phyloP scores from a whole-genome alignment of 2,329 filamentous ascomycete species.

The Celoporthe dispersa region DNA sequence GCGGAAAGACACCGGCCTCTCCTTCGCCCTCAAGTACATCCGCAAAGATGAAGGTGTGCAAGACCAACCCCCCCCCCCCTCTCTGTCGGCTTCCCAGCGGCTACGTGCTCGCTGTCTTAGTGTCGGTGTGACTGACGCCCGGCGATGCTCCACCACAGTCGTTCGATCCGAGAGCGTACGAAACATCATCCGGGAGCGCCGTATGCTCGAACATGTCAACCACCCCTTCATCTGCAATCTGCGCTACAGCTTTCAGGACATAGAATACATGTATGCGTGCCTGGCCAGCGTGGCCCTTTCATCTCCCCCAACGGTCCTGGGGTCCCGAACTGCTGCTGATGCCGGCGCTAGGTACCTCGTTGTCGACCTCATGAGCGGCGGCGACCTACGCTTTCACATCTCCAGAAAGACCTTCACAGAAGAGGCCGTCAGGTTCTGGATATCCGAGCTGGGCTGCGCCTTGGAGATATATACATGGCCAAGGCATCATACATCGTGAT shows the following conservation, averaged over 20 bases:
- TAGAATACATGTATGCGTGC: slow-evolving; percentile 87
- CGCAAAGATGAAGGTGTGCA: slow-evolving; percentile 91
- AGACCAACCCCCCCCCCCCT: not conserved
- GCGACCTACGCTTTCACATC: slow-evolving; percentile 96
- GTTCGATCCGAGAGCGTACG: slow-evolving; percentile 96
- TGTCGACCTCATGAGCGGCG: slow-evolving; percentile 96
- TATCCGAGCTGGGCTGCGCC: slow-evolving; percentile 90
- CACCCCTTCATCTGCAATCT: slow-evolving; percentile 98
- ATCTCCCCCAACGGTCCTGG: too few relatives aligned
- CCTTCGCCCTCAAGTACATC: slow-evolving; percentile 97
- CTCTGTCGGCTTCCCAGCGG: not conserved
- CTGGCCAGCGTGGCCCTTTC: not conserved
- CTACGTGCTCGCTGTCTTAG: not conserved
- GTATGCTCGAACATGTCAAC: slow-evolving; percentile 98
- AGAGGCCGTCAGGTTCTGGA: slow-evolving; percentile 96
- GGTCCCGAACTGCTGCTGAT: slow-evolving; percentile 21
- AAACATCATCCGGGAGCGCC: slow-evolving; percentile 95
- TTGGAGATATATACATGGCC: slow-evolving; percentile 82
- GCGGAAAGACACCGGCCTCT: slow-evolving; percentile 90
- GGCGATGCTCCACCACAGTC: slow-evolving; percentile 58
- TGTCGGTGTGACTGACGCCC: slow-evolving; percentile 18
- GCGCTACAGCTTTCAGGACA: slow-evolving; percentile 98
- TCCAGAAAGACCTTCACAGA: slow-evolving; percentile 98
- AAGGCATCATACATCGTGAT: slow-evolving; percentile 89
- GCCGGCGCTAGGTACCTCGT: slow-evolving; percentile 79